These are phyloP conservation scores for Podaxis mareebaensis DNA, from an alignment of 768 basidiomycete species.

Conservation along the genomic window DNA sequence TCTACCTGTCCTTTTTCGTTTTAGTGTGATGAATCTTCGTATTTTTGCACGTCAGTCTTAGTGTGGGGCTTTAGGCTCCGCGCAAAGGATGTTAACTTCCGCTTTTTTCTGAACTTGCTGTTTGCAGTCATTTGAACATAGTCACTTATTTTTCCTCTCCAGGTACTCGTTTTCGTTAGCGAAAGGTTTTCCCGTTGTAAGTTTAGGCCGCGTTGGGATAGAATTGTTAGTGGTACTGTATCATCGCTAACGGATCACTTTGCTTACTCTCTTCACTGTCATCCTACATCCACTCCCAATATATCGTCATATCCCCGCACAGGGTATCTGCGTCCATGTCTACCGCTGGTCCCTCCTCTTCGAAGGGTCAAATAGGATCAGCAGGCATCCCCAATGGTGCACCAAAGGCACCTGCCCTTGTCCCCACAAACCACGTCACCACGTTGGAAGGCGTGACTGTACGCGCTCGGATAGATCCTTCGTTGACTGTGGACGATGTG, in stretches of 20 bases:
- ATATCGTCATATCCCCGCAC: constrained; percentile 12
- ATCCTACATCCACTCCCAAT: constrained; percentile 14
- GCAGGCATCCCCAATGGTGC: constrained; percentile 38
- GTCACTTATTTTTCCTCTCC: constrained; percentile 4
- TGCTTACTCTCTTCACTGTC: constrained; percentile 8
- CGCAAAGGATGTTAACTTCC: constrained; percentile 39
- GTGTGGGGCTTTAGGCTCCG: constrained; percentile 31
- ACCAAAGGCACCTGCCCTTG: constrained; percentile 47
- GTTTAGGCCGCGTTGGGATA: not conserved
- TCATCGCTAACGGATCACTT: constrained; percentile 6
- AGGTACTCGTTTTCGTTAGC: not conserved
- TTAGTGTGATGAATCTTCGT: constrained; percentile 41
- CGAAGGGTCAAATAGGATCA: constrained; percentile 31
- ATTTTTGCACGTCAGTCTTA: constrained; percentile 65
- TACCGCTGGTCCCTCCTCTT: constrained; percentile 25
- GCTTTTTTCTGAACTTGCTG: constrained; percentile 41
- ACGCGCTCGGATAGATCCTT: constrained; percentile 82
- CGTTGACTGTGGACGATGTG: constrained; percentile 82
- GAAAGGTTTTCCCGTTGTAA: not conserved
- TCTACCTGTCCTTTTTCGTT: not conserved
- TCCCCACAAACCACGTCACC: constrained; percentile 85
- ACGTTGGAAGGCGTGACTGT: constrained; percentile 75
- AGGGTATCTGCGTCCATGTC: constrained; percentile 28
- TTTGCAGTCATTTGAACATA: not conserved
- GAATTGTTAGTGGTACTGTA: not conserved